Evolutionary conservation across 768 basidiomycete genomes (phyloP).

Genomic region (Thelephora ganbajun): DNA sequence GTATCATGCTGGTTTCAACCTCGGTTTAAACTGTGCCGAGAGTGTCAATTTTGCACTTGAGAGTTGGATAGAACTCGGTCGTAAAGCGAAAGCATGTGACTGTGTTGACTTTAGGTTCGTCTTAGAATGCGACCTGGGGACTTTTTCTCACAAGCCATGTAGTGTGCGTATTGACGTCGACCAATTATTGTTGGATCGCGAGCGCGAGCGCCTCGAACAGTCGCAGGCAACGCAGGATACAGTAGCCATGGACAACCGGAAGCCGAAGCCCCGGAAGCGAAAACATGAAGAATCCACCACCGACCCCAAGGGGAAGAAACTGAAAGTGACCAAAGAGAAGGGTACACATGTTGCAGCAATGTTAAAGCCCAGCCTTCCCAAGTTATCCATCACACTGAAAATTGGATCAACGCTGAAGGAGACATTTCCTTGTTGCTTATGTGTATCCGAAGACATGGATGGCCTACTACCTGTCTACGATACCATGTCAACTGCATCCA

Average conservation of each 20-base stretch:
- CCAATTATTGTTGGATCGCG: slow-evolving; percentile 59
- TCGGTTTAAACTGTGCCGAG: slow-evolving; percentile 94
- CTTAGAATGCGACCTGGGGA: background rate
- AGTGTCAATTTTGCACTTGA: slow-evolving; percentile 95
- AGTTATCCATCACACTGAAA: slow-evolving; percentile 48
- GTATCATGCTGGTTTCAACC: slow-evolving; percentile 94
- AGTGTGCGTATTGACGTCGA: slow-evolving; percentile 94
- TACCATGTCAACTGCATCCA: slow-evolving; percentile 25
- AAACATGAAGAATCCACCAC: slow-evolving; percentile 25
- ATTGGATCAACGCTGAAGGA: slow-evolving; percentile 49
- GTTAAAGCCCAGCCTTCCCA: slow-evolving; percentile 14
- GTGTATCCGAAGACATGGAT: slow-evolving; percentile 36
- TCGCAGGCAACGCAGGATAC: slow-evolving; percentile 5
- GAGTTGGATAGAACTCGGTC: slow-evolving; percentile 83
- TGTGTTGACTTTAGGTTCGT: slow-evolving; percentile 64
- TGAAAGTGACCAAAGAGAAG: slow-evolving; percentile 18
- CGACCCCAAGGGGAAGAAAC: slow-evolving; percentile 34
- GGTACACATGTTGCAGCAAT: slow-evolving; percentile 12
- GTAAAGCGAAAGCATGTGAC: slow-evolving; percentile 62
- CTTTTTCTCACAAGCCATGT: background rate
- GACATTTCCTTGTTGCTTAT: slow-evolving; percentile 56
- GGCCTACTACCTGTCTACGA: slow-evolving; percentile 56
- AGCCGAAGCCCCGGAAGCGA: slow-evolving; percentile 21
- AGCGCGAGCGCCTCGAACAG: slow-evolving; percentile 26
- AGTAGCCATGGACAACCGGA: slow-evolving; percentile 3